phyloP scores from a whole-genome alignment of 108 stramenopile species.

The Nannochloropsis oceanica region DNA sequence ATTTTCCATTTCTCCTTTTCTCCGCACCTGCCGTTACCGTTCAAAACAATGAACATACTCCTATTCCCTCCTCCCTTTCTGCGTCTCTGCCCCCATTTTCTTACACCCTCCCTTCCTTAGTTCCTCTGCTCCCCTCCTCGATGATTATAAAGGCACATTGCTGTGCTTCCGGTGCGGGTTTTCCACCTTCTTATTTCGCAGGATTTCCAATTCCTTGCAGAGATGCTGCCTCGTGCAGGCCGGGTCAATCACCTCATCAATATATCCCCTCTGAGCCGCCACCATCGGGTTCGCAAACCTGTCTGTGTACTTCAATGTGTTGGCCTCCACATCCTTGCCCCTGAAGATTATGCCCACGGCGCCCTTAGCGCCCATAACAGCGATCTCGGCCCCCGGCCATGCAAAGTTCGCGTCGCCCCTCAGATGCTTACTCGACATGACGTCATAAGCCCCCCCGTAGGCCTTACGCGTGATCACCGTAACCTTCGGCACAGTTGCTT shows the following conservation, averaged over 20 bases:
- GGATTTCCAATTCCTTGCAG: conserved; percentile 78
- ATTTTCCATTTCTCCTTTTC: too few relatives aligned
- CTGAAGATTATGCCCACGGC: conserved; percentile 97
- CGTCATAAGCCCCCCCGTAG: conserved; percentile 99
- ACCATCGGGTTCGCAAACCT: conserved; percentile 89
- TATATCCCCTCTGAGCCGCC: conserved; percentile 66
- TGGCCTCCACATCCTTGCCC: conserved; percentile 82
- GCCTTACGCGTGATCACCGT: conserved; percentile 98
- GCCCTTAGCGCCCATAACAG: conserved; percentile 98
- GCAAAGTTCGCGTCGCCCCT: conserved; percentile 93
- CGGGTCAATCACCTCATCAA: conserved; percentile 95
- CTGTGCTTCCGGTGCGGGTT: conserved; percentile 73
- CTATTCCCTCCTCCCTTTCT: not conserved
- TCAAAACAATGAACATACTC: not conserved
- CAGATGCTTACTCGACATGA: conserved; percentile 95
- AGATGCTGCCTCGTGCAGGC: conserved; percentile 63
- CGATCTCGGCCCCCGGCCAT: conserved; percentile 81
- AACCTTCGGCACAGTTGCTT: conserved; percentile 70
- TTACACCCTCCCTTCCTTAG: not conserved
- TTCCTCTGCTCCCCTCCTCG: not conserved
- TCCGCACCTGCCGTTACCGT: too few relatives aligned
- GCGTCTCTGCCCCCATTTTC: not conserved
- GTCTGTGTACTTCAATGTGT: conserved; percentile 71
- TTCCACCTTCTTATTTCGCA: conserved; percentile 63
- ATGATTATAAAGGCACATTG: conserved; percentile 80